phyloP scores from a whole-genome alignment of 371 early-diverging fungal genomes.

The Lichtheimia hyalospora region DNA sequence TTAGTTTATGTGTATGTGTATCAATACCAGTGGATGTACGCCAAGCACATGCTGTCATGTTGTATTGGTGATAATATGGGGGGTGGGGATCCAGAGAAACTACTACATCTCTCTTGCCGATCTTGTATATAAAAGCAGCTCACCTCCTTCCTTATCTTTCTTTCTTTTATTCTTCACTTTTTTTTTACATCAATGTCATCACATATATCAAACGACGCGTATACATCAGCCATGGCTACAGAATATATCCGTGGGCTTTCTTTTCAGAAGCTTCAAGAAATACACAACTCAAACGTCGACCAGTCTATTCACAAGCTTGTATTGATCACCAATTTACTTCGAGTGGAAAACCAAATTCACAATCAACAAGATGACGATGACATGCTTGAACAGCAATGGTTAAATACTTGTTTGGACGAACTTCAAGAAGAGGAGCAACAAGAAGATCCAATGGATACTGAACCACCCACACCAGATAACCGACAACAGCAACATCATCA shows the following conservation, averaged over 20 bases:
- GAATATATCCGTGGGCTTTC: constrained; percentile 4
- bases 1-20: too few species aligned
- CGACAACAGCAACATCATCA: neutral
- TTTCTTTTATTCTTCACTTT: constrained; percentile 2
- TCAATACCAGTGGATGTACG: too few species aligned
- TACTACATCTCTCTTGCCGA: neutral
- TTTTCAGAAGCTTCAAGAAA: neutral
- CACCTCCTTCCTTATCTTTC: neutral
- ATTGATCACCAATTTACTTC: constrained; percentile 14
- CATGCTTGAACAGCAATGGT: constrained; percentile 9
- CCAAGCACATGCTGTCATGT: neutral
- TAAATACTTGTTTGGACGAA: constrained; percentile 6
- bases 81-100: neutral
- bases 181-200: neutral
- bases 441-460: neutral
- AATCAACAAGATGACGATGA: constrained; percentile 2
- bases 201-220: constrained; percentile 8
- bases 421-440: constrained; percentile 6
- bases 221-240: neutral
- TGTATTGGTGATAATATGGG: neutral
- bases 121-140: neutral
- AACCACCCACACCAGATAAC: neutral
- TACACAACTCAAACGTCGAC: constrained; percentile 1
- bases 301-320: constrained; percentile 8
- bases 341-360: neutral